Base-by-base conservation (phyloP, 169 alveolate genomes). In the Plasmodium gonderi region DNA sequence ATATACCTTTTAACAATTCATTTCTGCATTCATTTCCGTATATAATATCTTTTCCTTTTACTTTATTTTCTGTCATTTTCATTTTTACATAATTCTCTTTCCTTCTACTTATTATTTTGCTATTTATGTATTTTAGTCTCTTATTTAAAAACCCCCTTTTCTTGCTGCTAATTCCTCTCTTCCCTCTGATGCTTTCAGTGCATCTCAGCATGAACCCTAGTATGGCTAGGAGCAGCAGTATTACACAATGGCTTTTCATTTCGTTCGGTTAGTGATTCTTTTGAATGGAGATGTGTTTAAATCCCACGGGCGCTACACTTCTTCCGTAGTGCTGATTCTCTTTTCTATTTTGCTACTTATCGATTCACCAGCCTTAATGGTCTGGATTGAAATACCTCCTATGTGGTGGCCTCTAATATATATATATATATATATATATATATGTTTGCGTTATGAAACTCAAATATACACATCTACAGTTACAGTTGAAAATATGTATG, bases 1-100 rank as follows among this genome's bases (percentile, higher is more conserved):
- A 91, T 44, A 97, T 95, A 12, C 98, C 98, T 45, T 91, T 92
- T 44, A 97, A 94, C 64, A 97, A 94, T 54, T 95, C 95, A 79
- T 97, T 96, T 7, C 98, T 78, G 80, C 98, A 97, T 23, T 95
- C 97, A 42, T 96, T 97, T n/a, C 96, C 94, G 64, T 96, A 80
- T 17, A 96, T 94, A 65, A 96, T 95, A 65, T 94, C 95, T 95
- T 96, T 96, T 6, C 92, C 92, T 29, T 85, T 85, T 2, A 85
- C 69, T 54, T 85, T 85, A 75, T 85, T 85, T 40, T 85, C 92
- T 0, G 87, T 74, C 92, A 85, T 85, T 36, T 85, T 72, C 44
- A 49, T 64, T 9, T 60, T 85, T 14, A 85, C 92, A 67, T 85
- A 85, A 20, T 85, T 85, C 45, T 85, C 92, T 77, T 85, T 85